Evolutionary conservation across 2,329 filamentous ascomycete genomes (phyloP), one percentile per base, ranked within the genome.

Genomic region (Peltaster fructicola): DNA sequence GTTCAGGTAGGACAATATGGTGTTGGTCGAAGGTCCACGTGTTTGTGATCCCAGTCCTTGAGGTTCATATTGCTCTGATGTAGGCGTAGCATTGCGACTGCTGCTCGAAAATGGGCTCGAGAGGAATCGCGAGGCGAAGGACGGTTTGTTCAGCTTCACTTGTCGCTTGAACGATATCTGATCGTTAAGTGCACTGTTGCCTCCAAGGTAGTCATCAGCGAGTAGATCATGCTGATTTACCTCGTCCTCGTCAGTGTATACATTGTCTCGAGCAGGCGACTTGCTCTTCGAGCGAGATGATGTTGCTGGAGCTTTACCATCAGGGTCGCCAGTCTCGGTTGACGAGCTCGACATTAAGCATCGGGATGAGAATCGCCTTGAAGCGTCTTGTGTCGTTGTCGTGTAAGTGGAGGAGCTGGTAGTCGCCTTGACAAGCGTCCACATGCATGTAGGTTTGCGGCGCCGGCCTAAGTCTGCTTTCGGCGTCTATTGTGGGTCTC

Each of bases 91-190:
- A 48, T 36, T 35, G 29, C 32, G 35, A 41, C 32, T 22, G 37
- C 44, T 32, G 38, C 44, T 23, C 30, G 38, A 38, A 30, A 52
- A 41, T 6, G 50, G 49, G 4, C 52, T 51, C 25, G 53, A 45
- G 33, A 63, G 45, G 41, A 61, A 57, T 28, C 53, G 50, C 29
- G 61, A 43, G 23, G 50, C 46, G 35, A 59, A 50, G 14, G 51
- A 47, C 3, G 48, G 26, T 14, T 36, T 32, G 8, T 23, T 14
- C 54, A 43, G 37, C 32, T 61, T 73, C 37, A 68, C 63, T 35
- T 68, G 73, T 43, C 75, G 70, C 56, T 79, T 80, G 54, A 80
- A 81, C 16, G 73, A 75, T 26, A 77, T 52, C 14, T 24, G 18
- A 9, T 25, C 13, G 19, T 21, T 19, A 18, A 13, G 2, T 9